Evolutionary conservation across 345 rosid genomes (phyloP).

Genomic region (Gossypioides kirkii): DNA sequence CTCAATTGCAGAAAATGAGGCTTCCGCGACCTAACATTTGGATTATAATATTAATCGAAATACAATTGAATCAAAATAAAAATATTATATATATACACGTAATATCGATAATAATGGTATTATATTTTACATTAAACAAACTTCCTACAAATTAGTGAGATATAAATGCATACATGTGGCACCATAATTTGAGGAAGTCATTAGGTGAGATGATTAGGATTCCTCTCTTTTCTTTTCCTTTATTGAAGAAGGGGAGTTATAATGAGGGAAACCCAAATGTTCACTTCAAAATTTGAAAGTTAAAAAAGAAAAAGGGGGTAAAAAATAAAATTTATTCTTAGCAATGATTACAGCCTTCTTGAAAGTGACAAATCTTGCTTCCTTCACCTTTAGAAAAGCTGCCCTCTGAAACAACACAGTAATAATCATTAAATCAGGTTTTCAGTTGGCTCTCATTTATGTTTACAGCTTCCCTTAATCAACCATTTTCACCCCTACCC

Average conservation of each 20-base stretch:
- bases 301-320: not conserved
- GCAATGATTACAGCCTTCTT: constrained; percentile 23
- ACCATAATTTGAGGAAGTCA: not conserved
- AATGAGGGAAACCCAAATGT: not conserved
- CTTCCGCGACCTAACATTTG: too few species aligned
- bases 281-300: not conserved
- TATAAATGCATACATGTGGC: not conserved
- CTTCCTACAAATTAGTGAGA: too few species aligned
- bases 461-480: constrained; percentile 4
- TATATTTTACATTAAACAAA: too few species aligned
- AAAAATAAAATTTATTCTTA: not conserved
- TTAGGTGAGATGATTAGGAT: not conserved
- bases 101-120: too few species aligned
- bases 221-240: not conserved
- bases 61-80: too few species aligned
- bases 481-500: not conserved
- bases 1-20: too few species aligned
- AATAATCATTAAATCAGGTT: constrained; percentile 1
- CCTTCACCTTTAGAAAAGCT: constrained; percentile 23
- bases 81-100: too few species aligned
- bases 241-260: not conserved
- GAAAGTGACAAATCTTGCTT: constrained; percentile 33
- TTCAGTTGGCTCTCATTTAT: not conserved
- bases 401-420: not conserved
- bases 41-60: too few species aligned